These are phyloP conservation scores for Exophiala mesophila DNA, from an alignment of 2,329 filamentous ascomycete species.

Conservation along the genomic window DNA sequence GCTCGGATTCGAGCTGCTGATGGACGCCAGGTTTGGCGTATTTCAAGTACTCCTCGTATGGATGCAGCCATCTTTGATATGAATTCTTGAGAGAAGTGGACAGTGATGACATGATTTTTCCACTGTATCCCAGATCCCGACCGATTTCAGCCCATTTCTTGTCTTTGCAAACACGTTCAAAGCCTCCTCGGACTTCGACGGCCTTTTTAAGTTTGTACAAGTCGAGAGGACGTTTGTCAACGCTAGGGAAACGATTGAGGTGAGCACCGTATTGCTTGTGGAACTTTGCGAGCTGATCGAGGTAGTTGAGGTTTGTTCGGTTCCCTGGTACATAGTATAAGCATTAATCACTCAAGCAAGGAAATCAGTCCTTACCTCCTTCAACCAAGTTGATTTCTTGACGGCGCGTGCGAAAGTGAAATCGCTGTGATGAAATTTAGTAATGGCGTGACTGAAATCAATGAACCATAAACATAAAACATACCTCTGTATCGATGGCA, in stretches of 20 bases:
- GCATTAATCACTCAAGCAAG: slow-evolving; percentile 21
- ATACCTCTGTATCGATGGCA: slow-evolving; percentile 93
- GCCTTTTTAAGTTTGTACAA: slow-evolving; percentile 95
- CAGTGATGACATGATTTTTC: slow-evolving; percentile 98
- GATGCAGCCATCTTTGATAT: slow-evolving; percentile 92
- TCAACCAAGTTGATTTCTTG: slow-evolving; percentile 97
- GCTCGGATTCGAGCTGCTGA: slow-evolving; percentile 87
- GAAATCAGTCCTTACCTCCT: slow-evolving; percentile 65
- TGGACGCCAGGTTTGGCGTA: slow-evolving; percentile 94
- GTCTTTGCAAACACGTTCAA: slow-evolving; percentile 91
- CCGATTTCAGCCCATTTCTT: slow-evolving; percentile 99
- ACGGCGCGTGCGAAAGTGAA: slow-evolving; percentile 92
- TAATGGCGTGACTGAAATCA: too few species aligned
- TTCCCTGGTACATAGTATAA: slow-evolving; percentile 57
- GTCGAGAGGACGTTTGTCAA: slow-evolving; percentile 95
- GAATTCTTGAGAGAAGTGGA: slow-evolving; percentile 98
- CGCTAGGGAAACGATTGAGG: slow-evolving; percentile 87
- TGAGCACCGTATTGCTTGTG: slow-evolving; percentile 96
- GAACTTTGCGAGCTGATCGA: slow-evolving; percentile 91
- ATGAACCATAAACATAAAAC: too few species aligned
- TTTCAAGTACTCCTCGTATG: slow-evolving; percentile 90
- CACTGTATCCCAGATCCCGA: slow-evolving; percentile 91
- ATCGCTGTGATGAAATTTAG: slow-evolving; percentile 71
- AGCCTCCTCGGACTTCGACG: slow-evolving; percentile 88
- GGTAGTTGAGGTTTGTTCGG: slow-evolving; percentile 89